phyloP scores from a whole-genome alignment of 805 yeast genomes.

The Candida andamanensis region DNA sequence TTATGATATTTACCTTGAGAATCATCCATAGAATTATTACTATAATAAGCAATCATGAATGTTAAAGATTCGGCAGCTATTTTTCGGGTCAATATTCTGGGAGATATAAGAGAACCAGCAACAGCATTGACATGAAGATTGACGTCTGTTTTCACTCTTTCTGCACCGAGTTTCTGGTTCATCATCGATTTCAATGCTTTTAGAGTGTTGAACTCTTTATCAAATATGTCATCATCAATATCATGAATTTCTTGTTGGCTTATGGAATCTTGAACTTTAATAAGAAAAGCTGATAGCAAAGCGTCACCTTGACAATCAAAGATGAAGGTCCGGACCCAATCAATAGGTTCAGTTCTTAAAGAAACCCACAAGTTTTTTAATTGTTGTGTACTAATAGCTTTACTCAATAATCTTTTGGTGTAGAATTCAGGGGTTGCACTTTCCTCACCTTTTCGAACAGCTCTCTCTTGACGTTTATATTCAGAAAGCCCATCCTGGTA shows the following conservation, averaged over 20 bases:
- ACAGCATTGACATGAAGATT: conserved; percentile 51
- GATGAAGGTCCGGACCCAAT: conserved; percentile 79
- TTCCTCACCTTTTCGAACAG: conserved; percentile 19
- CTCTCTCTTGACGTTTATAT: conserved; percentile 45
- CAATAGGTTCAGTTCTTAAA: conserved; percentile 77
- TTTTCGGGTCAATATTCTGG: conserved; percentile 69
- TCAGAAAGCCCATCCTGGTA: conserved; percentile 83
- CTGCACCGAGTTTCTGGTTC: conserved; percentile 60
- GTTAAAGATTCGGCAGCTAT: conserved; percentile 73
- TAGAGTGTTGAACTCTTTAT: conserved; percentile 69
- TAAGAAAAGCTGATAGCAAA: conserved; percentile 58
- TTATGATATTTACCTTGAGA: conserved; percentile 46
- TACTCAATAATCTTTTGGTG: conserved; percentile 68
- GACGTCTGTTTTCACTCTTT: conserved; percentile 45
- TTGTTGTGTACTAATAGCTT: conserved; percentile 61
- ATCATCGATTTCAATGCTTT: conserved; percentile 73
- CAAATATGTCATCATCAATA: conserved; percentile 49
- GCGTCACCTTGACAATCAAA: conserved; percentile 71
- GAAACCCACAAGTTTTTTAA: conserved; percentile 86
- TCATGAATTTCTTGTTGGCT: conserved; percentile 25
- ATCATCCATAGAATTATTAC: conserved; percentile 20
- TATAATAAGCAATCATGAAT: conserved; percentile 38
- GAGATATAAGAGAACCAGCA: conserved; percentile 68
- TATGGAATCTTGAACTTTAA: conserved; percentile 47
- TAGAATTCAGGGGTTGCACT: conserved; percentile 63